Evolutionary conservation across 352 stramenopile species (phyloP).

Genomic region (Phytophthora constricta): DNA sequence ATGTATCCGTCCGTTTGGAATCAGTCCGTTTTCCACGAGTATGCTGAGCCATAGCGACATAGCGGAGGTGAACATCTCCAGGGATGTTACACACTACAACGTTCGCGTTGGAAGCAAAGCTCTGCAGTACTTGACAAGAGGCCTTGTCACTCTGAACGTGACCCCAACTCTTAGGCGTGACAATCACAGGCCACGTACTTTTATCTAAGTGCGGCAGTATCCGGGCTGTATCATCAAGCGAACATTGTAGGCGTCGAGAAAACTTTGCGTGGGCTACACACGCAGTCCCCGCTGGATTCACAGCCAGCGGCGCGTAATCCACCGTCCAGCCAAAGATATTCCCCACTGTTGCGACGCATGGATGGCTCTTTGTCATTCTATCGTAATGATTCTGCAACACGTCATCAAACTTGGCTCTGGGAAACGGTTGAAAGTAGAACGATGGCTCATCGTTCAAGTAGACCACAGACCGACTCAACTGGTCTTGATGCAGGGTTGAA

Average conservation of each 20-base stretch:
- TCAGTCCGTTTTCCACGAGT: background rate
- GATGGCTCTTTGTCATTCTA: background rate
- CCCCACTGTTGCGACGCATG: background rate
- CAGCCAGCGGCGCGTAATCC: conserved; percentile 4
- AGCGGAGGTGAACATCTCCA: conserved; percentile 20
- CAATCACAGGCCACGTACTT: conserved; percentile 24
- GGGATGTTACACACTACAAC: conserved; percentile 32
- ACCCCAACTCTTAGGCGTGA: conserved; percentile 16
- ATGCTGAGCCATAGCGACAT: conserved; percentile 23
- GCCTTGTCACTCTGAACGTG: conserved; percentile 19
- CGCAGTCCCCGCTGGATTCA: background rate
- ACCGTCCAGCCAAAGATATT: conserved; percentile 10
- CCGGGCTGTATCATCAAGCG: conserved; percentile 11
- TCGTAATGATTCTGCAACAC: background rate
- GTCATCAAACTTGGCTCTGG: background rate
- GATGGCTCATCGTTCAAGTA: conserved; percentile 4
- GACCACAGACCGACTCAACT: background rate
- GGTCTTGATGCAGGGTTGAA: background rate
- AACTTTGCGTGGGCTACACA: background rate
- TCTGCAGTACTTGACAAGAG: conserved; percentile 23
- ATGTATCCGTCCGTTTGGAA: conserved; percentile 11
- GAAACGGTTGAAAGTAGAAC: conserved; percentile 12
- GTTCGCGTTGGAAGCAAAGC: conserved; percentile 20
- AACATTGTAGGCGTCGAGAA: conserved; percentile 23
- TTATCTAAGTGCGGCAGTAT: conserved; percentile 19